These are phyloP conservation scores for Phaeosphaeriaceae sp. DNA, from an alignment of 2,329 filamentous ascomycete species.

Conservation along the genomic window DNA sequence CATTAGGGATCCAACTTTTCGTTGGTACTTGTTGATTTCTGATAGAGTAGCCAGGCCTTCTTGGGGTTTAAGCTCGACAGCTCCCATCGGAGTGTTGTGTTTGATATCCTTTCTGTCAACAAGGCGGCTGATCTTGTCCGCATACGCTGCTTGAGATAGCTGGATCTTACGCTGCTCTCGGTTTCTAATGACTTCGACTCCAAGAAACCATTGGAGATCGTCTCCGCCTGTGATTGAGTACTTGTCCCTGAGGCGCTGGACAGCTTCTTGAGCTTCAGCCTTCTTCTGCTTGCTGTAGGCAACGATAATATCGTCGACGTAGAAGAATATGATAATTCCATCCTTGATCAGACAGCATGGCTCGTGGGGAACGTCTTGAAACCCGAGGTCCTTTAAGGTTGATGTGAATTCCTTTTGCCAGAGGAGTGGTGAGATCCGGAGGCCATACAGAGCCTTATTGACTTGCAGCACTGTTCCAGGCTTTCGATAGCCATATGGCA, in stretches of 20 bases:
- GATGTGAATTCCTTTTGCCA: too few relatives aligned
- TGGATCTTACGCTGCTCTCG: background rate
- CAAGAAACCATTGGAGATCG: background rate
- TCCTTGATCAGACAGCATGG: slow-evolving; percentile 1
- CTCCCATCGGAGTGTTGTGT: background rate
- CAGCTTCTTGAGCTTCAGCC: background rate
- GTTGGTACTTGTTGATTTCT: background rate
- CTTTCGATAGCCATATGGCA: too few relatives aligned
- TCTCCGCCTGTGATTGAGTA: background rate
- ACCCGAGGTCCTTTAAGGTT: background rate
- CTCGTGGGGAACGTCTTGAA: background rate
- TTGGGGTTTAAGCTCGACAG: background rate
- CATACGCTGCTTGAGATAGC: background rate
- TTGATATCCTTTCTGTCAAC: background rate
- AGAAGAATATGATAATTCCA: background rate
- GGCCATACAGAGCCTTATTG: too few relatives aligned
- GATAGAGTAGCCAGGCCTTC: background rate
- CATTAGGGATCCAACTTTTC: background rate
- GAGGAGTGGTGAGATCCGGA: too few relatives aligned
- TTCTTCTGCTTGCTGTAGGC: too few relatives aligned
- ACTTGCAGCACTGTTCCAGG: too few relatives aligned
- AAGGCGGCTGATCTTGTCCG: too few relatives aligned
- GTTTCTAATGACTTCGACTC: background rate
- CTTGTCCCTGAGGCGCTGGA: background rate
- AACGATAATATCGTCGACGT: too few relatives aligned